These are phyloP conservation scores for Diaporthe sp. DNA, from an alignment of 2,329 filamentous ascomycete species.

Conservation along the genomic window DNA sequence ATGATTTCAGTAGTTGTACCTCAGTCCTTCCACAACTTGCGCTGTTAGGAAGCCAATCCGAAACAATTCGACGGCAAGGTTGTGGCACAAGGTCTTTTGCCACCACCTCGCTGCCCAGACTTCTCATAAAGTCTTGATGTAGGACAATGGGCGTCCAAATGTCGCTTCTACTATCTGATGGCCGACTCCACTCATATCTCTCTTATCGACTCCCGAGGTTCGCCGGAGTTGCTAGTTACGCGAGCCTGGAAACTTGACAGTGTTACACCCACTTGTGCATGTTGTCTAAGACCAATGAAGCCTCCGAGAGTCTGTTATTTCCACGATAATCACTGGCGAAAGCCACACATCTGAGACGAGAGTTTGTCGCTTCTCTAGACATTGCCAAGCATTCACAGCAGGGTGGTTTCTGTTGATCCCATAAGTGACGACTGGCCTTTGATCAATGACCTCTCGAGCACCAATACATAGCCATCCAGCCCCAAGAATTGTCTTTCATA, in stretches of 20 bases:
- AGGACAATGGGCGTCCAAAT: constrained; percentile 9
- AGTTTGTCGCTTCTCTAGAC: neutral
- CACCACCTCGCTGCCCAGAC: neutral
- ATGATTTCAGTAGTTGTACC: neutral
- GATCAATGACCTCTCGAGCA: neutral
- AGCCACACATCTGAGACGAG: neutral
- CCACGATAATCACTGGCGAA: neutral
- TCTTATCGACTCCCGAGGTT: neutral
- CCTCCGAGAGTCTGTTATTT: neutral
- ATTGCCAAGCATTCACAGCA: neutral
- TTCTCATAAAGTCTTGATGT: neutral
- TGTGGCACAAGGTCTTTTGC: neutral
- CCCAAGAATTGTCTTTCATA: neutral
- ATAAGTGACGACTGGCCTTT: neutral
- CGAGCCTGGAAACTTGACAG: neutral
- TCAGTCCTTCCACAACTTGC: neutral
- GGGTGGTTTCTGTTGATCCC: neutral
- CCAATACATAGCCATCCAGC: too few relatives aligned
- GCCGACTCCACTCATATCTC: too few relatives aligned
- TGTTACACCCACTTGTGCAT: neutral
- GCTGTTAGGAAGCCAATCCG: neutral
- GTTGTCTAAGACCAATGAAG: neutral
- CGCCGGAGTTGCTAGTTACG: neutral
- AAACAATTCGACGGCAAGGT: neutral
- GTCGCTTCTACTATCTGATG: neutral